Evolutionary conservation across 257 asterid species (phyloP).

Genomic region (Petunia secreta): DNA sequence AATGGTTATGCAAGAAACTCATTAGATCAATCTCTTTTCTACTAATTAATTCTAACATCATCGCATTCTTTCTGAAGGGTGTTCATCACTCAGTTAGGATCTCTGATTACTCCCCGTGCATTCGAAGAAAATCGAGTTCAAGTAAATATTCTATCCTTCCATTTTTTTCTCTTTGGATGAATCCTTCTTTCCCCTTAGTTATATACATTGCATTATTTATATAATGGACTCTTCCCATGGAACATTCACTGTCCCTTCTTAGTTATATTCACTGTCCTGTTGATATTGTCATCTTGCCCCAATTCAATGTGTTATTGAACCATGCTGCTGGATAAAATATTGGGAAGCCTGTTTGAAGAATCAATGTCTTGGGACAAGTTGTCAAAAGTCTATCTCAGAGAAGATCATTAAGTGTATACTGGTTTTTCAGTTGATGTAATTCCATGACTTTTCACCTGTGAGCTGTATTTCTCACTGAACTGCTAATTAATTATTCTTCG

Average conservation of each 20-base stretch:
- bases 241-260: constrained; percentile 23
- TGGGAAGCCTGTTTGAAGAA: constrained; percentile 35
- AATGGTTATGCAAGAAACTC: constrained; percentile 14
- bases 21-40: constrained; percentile 10
- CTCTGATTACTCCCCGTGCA: constrained; percentile 52
- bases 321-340: constrained; percentile 34
- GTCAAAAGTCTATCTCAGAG: constrained; percentile 26
- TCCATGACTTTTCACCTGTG: constrained; percentile 10
- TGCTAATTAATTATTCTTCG: constrained; percentile 18
- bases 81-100: constrained; percentile 61
- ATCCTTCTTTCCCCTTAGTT: constrained; percentile 33
- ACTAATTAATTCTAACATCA: not conserved
- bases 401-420: constrained; percentile 38
- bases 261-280: constrained; percentile 21
- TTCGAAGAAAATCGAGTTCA: constrained; percentile 55
- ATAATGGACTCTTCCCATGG: constrained; percentile 11
- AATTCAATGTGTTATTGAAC: constrained; percentile 39
- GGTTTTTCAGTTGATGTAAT: constrained; percentile 29
- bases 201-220: constrained; percentile 14
- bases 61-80: constrained; percentile 55
- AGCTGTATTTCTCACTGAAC: constrained; percentile 14
- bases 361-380: constrained; percentile 33
- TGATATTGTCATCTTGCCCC: constrained; percentile 38
- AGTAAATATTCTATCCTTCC: constrained; percentile 44
- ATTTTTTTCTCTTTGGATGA: not conserved